phyloP scores from a whole-genome alignment of 768 basidiomycete species.

The Tulasnella sp. region DNA sequence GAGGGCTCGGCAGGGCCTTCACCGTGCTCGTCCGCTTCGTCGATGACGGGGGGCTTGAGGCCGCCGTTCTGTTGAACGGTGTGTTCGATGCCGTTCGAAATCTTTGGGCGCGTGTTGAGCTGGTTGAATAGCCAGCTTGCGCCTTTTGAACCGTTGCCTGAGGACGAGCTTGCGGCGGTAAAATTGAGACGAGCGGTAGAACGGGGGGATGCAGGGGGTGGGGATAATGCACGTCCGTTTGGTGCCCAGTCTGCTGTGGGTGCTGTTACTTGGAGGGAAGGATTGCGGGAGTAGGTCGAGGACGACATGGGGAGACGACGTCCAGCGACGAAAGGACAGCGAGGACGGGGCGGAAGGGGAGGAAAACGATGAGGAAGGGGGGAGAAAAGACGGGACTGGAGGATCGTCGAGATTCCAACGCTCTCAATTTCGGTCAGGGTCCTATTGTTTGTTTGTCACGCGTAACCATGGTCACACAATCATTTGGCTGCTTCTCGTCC shows the following conservation, averaged over 20 bases:
- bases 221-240: conserved; percentile 2
- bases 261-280: background rate
- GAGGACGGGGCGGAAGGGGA: background rate
- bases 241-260: background rate
- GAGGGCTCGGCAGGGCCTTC: background rate
- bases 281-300: background rate
- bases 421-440: background rate
- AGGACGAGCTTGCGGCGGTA: background rate
- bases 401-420: background rate
- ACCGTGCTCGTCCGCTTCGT: background rate
- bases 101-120: conserved; percentile 3
- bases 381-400: background rate
- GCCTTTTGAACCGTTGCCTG: conserved; percentile 4
- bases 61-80: background rate
- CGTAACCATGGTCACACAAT: background rate
- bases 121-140: conserved; percentile 4
- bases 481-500: background rate
- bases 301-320: background rate
- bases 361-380: background rate
- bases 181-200: background rate
- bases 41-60: conserved; percentile 1
- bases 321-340: background rate
- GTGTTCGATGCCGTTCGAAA: background rate
- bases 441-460: background rate
- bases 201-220: background rate